phyloP scores from a whole-genome alignment of 805 yeast species.

The Starmerella gropengiesseri region DNA sequence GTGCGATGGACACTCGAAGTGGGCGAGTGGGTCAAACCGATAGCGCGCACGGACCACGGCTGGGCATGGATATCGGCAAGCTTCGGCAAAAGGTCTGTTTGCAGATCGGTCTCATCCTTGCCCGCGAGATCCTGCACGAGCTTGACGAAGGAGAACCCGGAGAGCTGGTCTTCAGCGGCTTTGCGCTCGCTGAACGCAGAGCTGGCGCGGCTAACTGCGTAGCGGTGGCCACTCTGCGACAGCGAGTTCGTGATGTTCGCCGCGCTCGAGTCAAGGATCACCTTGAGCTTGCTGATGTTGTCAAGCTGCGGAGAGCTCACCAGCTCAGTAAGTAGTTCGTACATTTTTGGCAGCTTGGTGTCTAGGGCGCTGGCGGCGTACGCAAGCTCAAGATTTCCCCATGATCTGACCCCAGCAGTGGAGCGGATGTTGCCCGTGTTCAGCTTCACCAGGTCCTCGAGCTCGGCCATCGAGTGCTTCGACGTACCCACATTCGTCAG shows the following conservation, averaged over 20 bases:
- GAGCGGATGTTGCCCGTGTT: slow-evolving; percentile 77
- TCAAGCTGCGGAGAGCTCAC: slow-evolving; percentile 55
- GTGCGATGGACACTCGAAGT: slow-evolving; percentile 7
- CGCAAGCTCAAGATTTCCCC: slow-evolving; percentile 18
- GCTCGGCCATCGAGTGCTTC: slow-evolving; percentile 51
- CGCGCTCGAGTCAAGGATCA: slow-evolving; percentile 60
- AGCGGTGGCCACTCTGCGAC: slow-evolving; percentile 81
- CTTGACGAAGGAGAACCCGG: slow-evolving; percentile 70
- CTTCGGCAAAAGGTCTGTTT: slow-evolving; percentile 52
- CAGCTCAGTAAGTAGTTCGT: slow-evolving; percentile 59
- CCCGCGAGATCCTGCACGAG: slow-evolving; percentile 52
- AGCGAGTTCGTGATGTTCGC: slow-evolving; percentile 68
- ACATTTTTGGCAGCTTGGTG: slow-evolving; percentile 48
- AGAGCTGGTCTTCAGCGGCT: slow-evolving; percentile 49
- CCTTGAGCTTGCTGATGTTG: slow-evolving; percentile 55
- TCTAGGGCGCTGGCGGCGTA: slow-evolving; percentile 35
- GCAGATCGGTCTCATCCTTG: slow-evolving; percentile 39
- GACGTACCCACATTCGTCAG: slow-evolving; percentile 81
- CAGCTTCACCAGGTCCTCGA: slow-evolving; percentile 74
- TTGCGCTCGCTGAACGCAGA: slow-evolving; percentile 52
- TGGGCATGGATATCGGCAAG: slow-evolving; percentile 31
- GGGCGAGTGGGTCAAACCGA: slow-evolving; percentile 27
- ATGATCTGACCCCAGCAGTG: slow-evolving; percentile 25
- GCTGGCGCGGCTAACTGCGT: slow-evolving; percentile 58
- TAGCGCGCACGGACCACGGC: slow-evolving; percentile 20